A percentile compares a stretch with the other conserved stretches of the same genome.
phyloP scores from a whole-genome alignment of 345 rosid genomes.

The Populus pruinosa region DNA sequence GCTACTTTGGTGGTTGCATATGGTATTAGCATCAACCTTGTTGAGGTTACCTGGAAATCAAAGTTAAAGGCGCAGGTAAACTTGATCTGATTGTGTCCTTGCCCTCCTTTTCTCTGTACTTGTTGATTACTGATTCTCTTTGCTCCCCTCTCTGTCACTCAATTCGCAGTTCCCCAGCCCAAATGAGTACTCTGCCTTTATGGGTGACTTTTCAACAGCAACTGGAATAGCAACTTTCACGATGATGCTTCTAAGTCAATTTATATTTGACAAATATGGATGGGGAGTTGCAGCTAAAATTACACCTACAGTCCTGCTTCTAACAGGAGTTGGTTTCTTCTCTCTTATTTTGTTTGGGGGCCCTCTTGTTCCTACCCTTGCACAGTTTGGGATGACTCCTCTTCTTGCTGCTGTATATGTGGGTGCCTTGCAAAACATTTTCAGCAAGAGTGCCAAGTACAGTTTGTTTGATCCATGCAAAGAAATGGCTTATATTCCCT shows the following conservation, averaged over 20 bases:
- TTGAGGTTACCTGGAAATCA: constrained; percentile 98
- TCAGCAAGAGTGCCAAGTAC: constrained; percentile 99
- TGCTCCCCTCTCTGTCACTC: not conserved
- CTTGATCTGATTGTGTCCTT: not conserved
- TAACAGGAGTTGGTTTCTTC: constrained; percentile 92
- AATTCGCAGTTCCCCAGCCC: constrained; percentile 86
- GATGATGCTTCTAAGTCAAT: constrained; percentile 95
- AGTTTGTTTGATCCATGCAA: constrained; percentile 98
- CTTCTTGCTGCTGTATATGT: constrained; percentile 96
- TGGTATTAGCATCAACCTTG: constrained; percentile 96
- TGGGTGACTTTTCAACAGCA: constrained; percentile 96
- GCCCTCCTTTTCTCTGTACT: not conserved
- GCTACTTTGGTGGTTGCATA: constrained; percentile 97
- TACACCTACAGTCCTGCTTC: constrained; percentile 81
- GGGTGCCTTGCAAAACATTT: constrained; percentile 96
- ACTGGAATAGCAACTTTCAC: constrained; percentile 87
- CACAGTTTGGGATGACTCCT: constrained; percentile 85
- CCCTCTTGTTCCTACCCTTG: constrained; percentile 66
- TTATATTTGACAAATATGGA: constrained; percentile 74
- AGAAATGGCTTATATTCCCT: constrained; percentile 96
- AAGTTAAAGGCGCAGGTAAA: constrained; percentile 99
- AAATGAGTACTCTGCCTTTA: constrained; percentile 90
- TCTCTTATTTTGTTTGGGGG: constrained; percentile 72
- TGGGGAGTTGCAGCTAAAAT: constrained; percentile 97
- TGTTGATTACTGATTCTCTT: constrained; percentile 2